These are phyloP conservation scores for Fragilaria crotonensis DNA, from an alignment of 108 stramenopile genomes.

Conservation along the genomic window DNA sequence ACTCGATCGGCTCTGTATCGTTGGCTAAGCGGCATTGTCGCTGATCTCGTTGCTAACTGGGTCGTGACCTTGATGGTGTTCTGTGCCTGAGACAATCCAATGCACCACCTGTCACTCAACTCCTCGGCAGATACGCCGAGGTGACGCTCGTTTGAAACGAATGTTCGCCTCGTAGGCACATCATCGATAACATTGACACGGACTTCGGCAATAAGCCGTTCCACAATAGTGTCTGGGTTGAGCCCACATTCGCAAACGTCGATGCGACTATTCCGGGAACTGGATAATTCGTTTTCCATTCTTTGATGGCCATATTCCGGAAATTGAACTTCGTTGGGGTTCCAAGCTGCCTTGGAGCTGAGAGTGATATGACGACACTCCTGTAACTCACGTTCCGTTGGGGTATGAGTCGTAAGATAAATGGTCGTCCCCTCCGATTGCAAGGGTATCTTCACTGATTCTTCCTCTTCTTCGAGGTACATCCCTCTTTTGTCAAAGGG, in stretches of 20 bases:
- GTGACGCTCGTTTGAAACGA: background rate
- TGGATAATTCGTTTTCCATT: background rate
- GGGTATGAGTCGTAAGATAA: background rate
- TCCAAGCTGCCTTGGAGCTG: background rate
- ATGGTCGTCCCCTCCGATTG: background rate
- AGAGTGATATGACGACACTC: background rate
- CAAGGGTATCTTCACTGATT: too few species aligned
- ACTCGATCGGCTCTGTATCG: constrained; percentile 16
- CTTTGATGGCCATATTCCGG: background rate
- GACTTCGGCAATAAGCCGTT: too few species aligned
- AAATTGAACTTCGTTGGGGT: background rate
- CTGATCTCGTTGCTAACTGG: constrained; percentile 7
- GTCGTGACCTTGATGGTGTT: too few species aligned
- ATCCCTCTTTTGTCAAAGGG: too few species aligned
- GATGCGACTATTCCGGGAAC: too few species aligned
- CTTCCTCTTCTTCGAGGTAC: too few species aligned
- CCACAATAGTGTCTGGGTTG: too few species aligned
- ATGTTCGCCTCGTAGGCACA: background rate
- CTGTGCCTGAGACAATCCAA: constrained; percentile 13
- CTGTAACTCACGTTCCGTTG: background rate
- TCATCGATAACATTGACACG: too few species aligned
- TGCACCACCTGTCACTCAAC: constrained; percentile 11
- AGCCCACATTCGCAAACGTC: too few species aligned
- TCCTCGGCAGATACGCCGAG: background rate
- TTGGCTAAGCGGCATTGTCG: constrained; percentile 8